Conservation (phyloP, 2,329 filamentous ascomycete genomes). For the Dactylellina cionopaga region DNA sequence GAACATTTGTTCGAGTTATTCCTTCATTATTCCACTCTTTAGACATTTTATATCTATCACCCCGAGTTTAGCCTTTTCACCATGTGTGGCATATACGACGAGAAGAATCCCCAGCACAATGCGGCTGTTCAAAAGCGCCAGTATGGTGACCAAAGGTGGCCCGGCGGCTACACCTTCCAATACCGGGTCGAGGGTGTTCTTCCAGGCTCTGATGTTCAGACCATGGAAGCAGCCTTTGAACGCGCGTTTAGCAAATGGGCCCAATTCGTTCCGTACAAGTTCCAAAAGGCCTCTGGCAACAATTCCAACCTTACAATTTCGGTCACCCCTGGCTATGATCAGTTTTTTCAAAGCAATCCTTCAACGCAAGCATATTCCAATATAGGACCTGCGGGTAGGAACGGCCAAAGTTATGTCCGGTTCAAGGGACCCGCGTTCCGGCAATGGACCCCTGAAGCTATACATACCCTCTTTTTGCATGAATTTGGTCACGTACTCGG, state of each 20-base stretch:
- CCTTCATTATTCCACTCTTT: too few species aligned
- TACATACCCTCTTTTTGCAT: slow-evolving; percentile 15
- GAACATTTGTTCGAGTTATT: background rate
- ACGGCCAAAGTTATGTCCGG: slow-evolving; percentile 2
- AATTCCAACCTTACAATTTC: slow-evolving; percentile 10
- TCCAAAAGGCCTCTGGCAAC: slow-evolving; percentile 11
- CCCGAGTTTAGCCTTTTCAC: background rate
- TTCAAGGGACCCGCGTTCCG: background rate
- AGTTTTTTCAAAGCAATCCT: background rate
- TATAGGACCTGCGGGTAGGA: background rate
- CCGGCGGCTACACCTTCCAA: too few species aligned
- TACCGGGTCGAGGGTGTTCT: slow-evolving; percentile 1
- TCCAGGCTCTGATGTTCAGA: slow-evolving; percentile 5
- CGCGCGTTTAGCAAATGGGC: slow-evolving; percentile 10
- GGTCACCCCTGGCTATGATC: slow-evolving; percentile 1
- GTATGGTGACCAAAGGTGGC: background rate
- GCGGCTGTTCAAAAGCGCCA: slow-evolving; percentile 1
- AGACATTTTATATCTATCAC: too few species aligned
- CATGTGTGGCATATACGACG: background rate
- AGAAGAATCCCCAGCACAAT: background rate
- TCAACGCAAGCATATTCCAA: slow-evolving; percentile 8
- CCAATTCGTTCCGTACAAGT: background rate
- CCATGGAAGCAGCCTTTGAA: slow-evolving; percentile 8
- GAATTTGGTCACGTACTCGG: too few species aligned
- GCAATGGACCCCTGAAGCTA: background rate